Conservation (phyloP, 2,329 filamentous ascomycete genomes). For the Fusarium incarnatum region DNA sequence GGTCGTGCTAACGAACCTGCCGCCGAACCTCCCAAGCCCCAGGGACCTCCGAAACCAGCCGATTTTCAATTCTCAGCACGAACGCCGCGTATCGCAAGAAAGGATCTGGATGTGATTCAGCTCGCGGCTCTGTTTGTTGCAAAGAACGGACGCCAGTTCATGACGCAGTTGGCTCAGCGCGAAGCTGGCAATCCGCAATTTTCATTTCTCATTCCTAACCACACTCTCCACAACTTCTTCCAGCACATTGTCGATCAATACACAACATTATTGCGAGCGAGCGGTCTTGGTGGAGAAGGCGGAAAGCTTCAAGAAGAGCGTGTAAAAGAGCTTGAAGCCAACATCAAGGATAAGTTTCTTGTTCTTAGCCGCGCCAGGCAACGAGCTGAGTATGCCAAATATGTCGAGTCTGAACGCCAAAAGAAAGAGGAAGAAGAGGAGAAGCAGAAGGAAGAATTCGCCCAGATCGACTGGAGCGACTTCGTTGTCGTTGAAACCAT, state of each 20-base stretch:
- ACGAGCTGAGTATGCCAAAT: slow-evolving; percentile 87
- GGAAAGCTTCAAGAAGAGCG: slow-evolving; percentile 79
- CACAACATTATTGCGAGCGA: slow-evolving; percentile 77
- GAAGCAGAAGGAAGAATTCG: slow-evolving; percentile 79
- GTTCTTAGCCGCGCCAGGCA: slow-evolving; percentile 84
- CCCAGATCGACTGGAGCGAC: slow-evolving; percentile 97
- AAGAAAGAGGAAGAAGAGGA: slow-evolving; percentile 91
- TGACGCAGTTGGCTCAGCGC: slow-evolving; percentile 88
- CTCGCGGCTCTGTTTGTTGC: slow-evolving; percentile 92
- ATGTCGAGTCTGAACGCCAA: slow-evolving; percentile 84
- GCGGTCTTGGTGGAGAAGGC: slow-evolving; percentile 73
- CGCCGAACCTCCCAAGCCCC: slow-evolving; percentile 70
- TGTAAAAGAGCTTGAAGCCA: slow-evolving; percentile 77
- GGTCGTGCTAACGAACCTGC: slow-evolving; percentile 76
- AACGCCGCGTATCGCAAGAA: slow-evolving; percentile 96
- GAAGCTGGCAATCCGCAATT: slow-evolving; percentile 95
- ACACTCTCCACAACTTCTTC: slow-evolving; percentile 97
- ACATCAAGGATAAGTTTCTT: slow-evolving; percentile 82
- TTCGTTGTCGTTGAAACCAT: slow-evolving; percentile 97
- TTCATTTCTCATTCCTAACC: slow-evolving; percentile 93
- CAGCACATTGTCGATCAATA: slow-evolving; percentile 94
- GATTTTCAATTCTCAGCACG: slow-evolving; percentile 94
- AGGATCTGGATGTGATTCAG: slow-evolving; percentile 81
- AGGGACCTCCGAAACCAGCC: slow-evolving; percentile 85
- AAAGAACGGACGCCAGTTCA: slow-evolving; percentile 90